phyloP scores from a whole-genome alignment of 2,329 filamentous ascomycete genomes.

The Aureobasidium zeae region DNA sequence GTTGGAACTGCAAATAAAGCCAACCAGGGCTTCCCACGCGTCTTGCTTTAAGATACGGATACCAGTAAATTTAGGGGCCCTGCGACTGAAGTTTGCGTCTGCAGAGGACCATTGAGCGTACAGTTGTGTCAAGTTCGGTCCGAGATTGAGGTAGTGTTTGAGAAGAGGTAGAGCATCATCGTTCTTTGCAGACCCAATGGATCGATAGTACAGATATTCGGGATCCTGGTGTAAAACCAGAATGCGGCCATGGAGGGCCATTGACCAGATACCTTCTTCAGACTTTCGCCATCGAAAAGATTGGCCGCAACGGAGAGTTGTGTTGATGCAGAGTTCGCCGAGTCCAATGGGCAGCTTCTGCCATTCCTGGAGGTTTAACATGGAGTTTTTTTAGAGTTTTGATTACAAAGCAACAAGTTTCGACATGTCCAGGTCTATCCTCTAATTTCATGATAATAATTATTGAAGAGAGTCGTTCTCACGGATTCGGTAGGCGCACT shows the following conservation, averaged over 20 bases:
- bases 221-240: constrained; percentile 77
- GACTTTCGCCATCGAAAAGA: constrained; percentile 89
- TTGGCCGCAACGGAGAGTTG: constrained; percentile 86
- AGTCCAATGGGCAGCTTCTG: constrained; percentile 73
- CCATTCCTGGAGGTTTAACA: constrained; percentile 61
- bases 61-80: constrained; percentile 78
- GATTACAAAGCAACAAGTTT: no score
- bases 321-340: constrained; percentile 86
- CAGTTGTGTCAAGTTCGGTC: constrained; percentile 61
- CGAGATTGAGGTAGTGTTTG: constrained; percentile 77
- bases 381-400: no score
- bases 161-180: constrained; percentile 69
- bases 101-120: constrained; percentile 81
- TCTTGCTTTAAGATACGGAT: constrained; percentile 90
- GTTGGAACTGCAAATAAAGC: constrained; percentile 98
- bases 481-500: no score
- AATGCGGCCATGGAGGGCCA: constrained; percentile 75
- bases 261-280: constrained; percentile 74
- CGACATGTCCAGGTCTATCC: no score
- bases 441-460: no score
- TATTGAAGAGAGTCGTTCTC: no score
- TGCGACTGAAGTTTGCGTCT: constrained; percentile 81
- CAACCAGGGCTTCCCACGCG: constrained; percentile 86
- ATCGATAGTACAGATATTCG: constrained; percentile 68
- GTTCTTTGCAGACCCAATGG: constrained; percentile 44